Evolutionary conservation across 2,329 filamentous ascomycete species (phyloP), one percentile per base, ranked within the genome.

Genomic region (Zarea fungicola): DNA sequence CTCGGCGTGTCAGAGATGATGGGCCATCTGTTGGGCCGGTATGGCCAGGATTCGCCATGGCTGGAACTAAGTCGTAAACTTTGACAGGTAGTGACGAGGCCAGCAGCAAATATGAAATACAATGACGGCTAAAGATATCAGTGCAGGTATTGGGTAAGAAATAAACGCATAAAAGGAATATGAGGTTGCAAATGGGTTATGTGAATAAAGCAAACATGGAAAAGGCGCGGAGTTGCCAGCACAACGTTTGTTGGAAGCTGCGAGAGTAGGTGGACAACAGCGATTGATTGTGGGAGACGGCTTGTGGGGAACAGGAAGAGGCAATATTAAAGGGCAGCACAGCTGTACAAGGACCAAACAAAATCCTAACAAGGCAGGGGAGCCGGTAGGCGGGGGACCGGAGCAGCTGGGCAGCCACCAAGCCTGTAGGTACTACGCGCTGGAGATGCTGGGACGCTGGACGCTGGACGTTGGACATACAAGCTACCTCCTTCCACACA

Each of bases 31-130:
- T 14, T 21, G 28, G 32, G 10, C 23, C 32, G 16, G 19, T 49
- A 8, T 42, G n/a, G 36, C 26, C 36, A 40, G 44, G 41, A 14
- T 48, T 48, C 25, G 44, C 44, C 44, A 48, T 48, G 14, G 36
- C 11, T 7, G 26, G 7, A 7, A 41, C 11, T 26, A n/a, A 5
- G 34, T 8, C 5, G 35, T 36, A 29, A 7, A 29, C 26, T 13
- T 29, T 13, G 26, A 7, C 13, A 7, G 26, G 26, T 29, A 13
- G 13, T 29, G 26, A 13, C 13, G 26, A 29, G 26, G 26, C 7
- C 26, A 29, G 26, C 13, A 13, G 26, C 7, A 29, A 29, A 29
- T 7, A 29, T n/a, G n/a, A n/a, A n/a, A n/a, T n/a, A n/a, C n/a
- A n/a, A n/a, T n/a, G n/a, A n/a, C n/a, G n/a, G n/a, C n/a, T n/a